Evolutionary conservation across 2,329 filamentous ascomycete genomes (phyloP).

Genomic region (Cladosporium sp.): DNA sequence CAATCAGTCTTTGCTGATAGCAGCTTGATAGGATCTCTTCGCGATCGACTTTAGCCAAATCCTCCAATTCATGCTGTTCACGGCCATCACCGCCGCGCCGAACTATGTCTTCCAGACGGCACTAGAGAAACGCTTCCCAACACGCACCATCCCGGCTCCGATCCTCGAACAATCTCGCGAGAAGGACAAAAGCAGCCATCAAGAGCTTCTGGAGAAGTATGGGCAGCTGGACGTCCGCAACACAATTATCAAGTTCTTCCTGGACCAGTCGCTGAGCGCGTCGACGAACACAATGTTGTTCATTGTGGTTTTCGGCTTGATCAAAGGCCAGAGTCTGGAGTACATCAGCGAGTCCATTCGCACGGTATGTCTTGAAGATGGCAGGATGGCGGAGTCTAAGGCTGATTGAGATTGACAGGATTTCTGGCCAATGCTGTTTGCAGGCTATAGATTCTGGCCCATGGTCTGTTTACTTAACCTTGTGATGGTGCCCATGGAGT

Average conservation of each 20-base stretch:
- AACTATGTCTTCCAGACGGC: constrained; percentile 1
- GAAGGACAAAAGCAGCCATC: background rate
- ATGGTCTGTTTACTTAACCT: constrained; percentile 65
- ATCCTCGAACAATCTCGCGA: background rate
- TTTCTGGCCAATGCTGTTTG: constrained; percentile 51
- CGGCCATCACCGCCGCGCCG: constrained; percentile 3
- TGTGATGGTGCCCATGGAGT: constrained; percentile 62
- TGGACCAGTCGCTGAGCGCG: constrained; percentile 65
- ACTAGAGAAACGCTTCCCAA: constrained; percentile 3
- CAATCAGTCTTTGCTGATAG: too few relatives aligned
- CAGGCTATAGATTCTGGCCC: constrained; percentile 70
- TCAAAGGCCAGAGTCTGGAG: constrained; percentile 34
- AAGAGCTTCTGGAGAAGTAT: constrained; percentile 2
- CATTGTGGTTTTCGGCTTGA: constrained; percentile 52
- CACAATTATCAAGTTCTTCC: constrained; percentile 58
- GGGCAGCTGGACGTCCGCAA: constrained; percentile 50
- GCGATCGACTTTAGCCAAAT: background rate
- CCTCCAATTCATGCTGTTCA: constrained; percentile 8
- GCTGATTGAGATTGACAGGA: constrained; percentile 8
- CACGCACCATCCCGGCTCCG: background rate
- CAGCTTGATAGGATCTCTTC: background rate
- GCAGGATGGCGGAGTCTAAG: background rate
- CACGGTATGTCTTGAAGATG: too few relatives aligned
- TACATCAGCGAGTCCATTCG: background rate
- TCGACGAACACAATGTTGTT: constrained; percentile 60